phyloP scores from a whole-genome alignment of 2,329 filamentous ascomycete species.

The Dactylellina drechsleri region DNA sequence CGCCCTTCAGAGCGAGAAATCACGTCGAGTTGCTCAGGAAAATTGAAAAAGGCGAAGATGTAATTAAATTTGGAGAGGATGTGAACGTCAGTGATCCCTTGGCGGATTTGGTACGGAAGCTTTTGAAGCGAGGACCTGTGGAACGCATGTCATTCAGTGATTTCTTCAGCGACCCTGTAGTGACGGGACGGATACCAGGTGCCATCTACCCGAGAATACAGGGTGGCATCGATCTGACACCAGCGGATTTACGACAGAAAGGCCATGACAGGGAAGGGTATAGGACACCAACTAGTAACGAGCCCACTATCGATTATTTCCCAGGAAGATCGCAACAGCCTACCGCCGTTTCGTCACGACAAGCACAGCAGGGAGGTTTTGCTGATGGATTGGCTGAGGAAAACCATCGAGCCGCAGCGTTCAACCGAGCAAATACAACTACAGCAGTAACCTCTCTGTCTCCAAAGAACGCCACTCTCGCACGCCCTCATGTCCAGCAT shows the following conservation, averaged over 20 bases:
- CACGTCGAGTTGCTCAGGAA: conserved; percentile 92
- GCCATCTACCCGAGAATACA: conserved; percentile 56
- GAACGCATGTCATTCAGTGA: conserved; percentile 86
- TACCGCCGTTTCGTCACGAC: conserved; percentile 19
- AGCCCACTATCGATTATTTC: conserved; percentile 41
- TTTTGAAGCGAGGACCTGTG: conserved; percentile 85
- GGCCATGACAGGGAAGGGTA: conserved; percentile 43
- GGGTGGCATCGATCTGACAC: conserved; percentile 48
- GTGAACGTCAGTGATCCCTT: conserved; percentile 70
- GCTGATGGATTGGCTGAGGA: conserved; percentile 30
- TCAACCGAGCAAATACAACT: conserved; percentile 18
- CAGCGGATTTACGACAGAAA: conserved; percentile 40
- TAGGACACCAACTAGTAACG: conserved; percentile 27
- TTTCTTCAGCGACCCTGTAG: conserved; percentile 80
- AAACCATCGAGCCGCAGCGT: conserved; percentile 24
- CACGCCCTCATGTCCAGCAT: conserved; percentile 34
- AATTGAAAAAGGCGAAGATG: conserved; percentile 88
- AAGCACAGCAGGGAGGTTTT: conserved; percentile 22
- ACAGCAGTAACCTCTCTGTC: conserved; percentile 12
- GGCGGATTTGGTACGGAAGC: conserved; percentile 73
- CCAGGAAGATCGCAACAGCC: conserved; percentile 19
- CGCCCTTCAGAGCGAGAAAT: conserved; percentile 90
- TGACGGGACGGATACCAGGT: conserved; percentile 80
- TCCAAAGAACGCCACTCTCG: conserved; percentile 22
- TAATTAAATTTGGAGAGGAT: conserved; percentile 82